Percentiles rank a stretch among this genome's conserved stretches.
Conservation (phyloP, 306 rosid genomes). For the Morella rubra region DNA sequence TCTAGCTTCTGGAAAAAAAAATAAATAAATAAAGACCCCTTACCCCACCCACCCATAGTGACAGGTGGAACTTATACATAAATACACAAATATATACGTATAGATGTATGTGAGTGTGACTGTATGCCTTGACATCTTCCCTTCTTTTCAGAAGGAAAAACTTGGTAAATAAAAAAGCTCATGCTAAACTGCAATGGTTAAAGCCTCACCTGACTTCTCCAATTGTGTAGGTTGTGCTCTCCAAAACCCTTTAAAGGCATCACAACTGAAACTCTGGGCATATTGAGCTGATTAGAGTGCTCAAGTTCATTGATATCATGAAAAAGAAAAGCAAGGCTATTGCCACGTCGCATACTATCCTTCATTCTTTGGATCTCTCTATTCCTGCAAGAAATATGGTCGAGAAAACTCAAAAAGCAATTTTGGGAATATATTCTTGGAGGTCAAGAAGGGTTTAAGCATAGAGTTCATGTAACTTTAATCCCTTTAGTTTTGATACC, state of each 20-base stretch:
- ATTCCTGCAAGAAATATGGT: constrained; percentile 49
- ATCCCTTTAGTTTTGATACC: constrained; percentile 43
- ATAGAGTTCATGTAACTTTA: not conserved
- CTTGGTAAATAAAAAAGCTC: constrained; percentile 3
- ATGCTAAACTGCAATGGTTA: constrained; percentile 14
- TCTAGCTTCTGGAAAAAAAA: not conserved
- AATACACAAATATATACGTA: not conserved
- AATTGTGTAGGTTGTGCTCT: constrained; percentile 93
- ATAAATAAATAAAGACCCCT: too few relatives aligned
- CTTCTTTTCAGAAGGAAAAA: not conserved
- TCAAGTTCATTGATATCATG: constrained; percentile 80
- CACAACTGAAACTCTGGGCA: constrained; percentile 75
- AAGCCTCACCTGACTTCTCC: constrained; percentile 86
- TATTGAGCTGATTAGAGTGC: constrained; percentile 73
- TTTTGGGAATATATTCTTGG: not conserved
- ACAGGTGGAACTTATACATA: not conserved
- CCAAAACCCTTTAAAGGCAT: constrained; percentile 99
- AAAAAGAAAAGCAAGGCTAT: constrained; percentile 78
- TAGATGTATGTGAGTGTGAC: not conserved
- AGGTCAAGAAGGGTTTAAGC: not conserved
- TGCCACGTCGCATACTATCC: constrained; percentile 49
- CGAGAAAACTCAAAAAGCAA: not conserved
- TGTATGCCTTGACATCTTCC: not conserved
- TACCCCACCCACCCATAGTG: not conserved
- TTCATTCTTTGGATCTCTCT: constrained; percentile 73